Conservation (phyloP, 2,329 filamentous ascomycete genomes). For the Sordariomycetes sp. region DNA sequence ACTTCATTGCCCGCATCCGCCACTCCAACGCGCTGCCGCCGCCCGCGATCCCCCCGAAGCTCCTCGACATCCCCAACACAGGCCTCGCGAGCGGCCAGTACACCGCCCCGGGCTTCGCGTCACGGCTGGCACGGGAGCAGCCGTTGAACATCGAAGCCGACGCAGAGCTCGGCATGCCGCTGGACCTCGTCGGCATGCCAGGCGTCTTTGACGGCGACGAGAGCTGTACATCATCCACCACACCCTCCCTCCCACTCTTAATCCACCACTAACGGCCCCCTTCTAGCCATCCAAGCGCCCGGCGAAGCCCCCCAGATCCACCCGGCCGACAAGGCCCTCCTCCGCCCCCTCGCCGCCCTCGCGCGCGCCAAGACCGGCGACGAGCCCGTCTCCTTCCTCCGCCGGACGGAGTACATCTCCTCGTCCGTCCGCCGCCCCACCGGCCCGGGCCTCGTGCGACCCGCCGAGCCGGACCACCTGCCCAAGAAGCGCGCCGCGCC, state of each 20-base stretch:
- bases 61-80: constrained; percentile 92
- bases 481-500: constrained; percentile 41
- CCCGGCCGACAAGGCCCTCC: constrained; percentile 72
- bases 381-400: constrained; percentile 81
- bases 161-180: constrained; percentile 94
- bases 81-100: constrained; percentile 81
- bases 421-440: constrained; percentile 30
- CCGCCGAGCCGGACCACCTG: constrained; percentile 3
- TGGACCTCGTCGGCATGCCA: constrained; percentile 89
- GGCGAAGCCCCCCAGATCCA: constrained; percentile 62
- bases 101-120: constrained; percentile 82
- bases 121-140: constrained; percentile 80
- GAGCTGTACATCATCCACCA: constrained; percentile 52
- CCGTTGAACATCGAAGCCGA: constrained; percentile 94
- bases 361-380: constrained; percentile 73
- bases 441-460: constrained; percentile 13
- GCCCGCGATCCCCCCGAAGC: constrained; percentile 87
- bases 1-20: constrained; percentile 92
- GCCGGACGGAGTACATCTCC: constrained; percentile 91
- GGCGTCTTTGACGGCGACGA: constrained; percentile 93
- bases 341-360: constrained; percentile 73
- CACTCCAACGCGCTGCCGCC: constrained; percentile 94
- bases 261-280: background rate
- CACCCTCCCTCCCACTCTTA: background rate
- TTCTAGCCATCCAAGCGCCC: constrained; percentile 68